Conservation (phyloP, 2,329 filamentous ascomycete species). For the Myriosclerotinia curreyana region DNA sequence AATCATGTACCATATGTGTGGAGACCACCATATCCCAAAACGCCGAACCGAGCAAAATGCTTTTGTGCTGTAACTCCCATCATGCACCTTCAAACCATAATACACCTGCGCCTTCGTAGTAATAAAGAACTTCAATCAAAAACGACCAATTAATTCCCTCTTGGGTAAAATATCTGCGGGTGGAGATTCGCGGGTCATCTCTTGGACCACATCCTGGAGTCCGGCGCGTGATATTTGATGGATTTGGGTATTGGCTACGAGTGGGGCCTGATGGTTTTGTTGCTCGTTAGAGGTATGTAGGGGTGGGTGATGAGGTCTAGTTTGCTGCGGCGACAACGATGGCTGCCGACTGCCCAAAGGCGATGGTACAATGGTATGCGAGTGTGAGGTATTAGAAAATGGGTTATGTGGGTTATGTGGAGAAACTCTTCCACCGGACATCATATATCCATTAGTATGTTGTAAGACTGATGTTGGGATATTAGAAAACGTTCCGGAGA, state of each 20-base stretch:
- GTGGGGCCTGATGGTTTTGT: constrained; percentile 23
- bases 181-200: constrained; percentile 30
- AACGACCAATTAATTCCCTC: constrained; percentile 29
- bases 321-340: constrained; percentile 38
- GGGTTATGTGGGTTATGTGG: constrained; percentile 38
- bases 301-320: constrained; percentile 26
- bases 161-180: constrained; percentile 6
- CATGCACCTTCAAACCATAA: constrained; percentile 19
- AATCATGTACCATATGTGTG: constrained; percentile 29
- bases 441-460: constrained; percentile 33
- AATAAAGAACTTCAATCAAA: constrained; percentile 31
- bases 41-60: constrained; percentile 27
- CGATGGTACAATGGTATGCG: constrained; percentile 37
- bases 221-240: constrained; percentile 29
- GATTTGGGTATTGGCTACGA: constrained; percentile 18
- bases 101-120: constrained; percentile 34
- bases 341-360: constrained; percentile 38
- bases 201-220: constrained; percentile 24
- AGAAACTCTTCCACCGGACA: constrained; percentile 34
- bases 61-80: constrained; percentile 28
- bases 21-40: constrained; percentile 18
- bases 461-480: constrained; percentile 30
- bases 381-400: constrained; percentile 33
- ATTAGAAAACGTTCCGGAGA: constrained; percentile 39
- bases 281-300: constrained; percentile 23